Evolutionary conservation across 129 eudicot species (phyloP), one percentile per base, ranked within the genome.

Genomic region (Arctium minus): DNA sequence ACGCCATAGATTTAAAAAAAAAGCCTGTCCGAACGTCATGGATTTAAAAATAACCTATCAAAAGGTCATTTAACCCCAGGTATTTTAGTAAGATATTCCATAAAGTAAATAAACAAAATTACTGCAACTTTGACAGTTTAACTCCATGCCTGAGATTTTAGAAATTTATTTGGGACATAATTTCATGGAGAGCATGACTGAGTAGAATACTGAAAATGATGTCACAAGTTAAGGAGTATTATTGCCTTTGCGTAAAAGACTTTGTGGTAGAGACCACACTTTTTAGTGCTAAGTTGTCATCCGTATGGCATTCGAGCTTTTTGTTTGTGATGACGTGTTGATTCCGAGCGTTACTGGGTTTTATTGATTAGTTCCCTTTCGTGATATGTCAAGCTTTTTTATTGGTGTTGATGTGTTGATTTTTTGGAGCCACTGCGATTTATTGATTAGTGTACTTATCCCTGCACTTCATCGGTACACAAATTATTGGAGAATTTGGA

Each of bases 231-330:
- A 79, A 39, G 8, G 74, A 73, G 62, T 79, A 73, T 79, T 73
- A 74, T 84, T 84, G 87, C 80, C 84, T 84, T 84, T 79, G 27
- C 27, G 27, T 22, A 22, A 22, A 22, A 22, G 27, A 22, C 27
- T 22, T 22, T 22, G 81, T 44, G 84, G 80, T 46, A 73, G 80
- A 30, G 37, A 79, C 76, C 87, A 73, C 46, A 67, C 84, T 36
- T 84, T 74, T 69, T 79, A 48, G 76, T 79, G 87, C 72, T 79
- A 79, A 62, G 72, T 29, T 84, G 75, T 79, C 80, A 74, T 2
- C 75, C 56, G 72, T 79, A 84, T 79, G 27, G 27, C 27, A 22
- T 22, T 22, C 27, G 27, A 22, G 87, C 82, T 83, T 83, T 83
- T 72, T 72, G 69, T 78, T 17, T 22, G 36, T 83, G 86, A 78